These are phyloP conservation scores for Penicillium sp. DNA, from an alignment of 2,329 filamentous ascomycete species.

Conservation along the genomic window DNA sequence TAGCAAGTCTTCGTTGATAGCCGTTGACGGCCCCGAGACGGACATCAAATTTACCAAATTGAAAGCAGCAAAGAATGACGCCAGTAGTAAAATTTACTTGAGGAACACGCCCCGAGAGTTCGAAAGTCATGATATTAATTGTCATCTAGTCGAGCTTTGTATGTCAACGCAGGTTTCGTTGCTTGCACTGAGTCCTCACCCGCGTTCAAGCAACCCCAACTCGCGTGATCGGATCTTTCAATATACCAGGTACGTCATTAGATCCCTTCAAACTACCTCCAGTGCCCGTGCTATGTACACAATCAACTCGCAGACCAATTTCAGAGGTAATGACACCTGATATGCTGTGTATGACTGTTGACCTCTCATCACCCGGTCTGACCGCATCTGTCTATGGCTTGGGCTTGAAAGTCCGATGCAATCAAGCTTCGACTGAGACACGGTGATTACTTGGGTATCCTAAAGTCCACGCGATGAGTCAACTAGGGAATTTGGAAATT, in stretches of 20 bases:
- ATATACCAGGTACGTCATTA: neutral
- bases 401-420: neutral
- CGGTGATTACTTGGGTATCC: conserved; percentile 1
- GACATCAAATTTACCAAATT: neutral
- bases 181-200: neutral
- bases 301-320: neutral
- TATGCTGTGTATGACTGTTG: conserved; percentile 8
- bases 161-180: neutral
- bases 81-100: neutral
- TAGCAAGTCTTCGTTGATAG: neutral
- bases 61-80: neutral
- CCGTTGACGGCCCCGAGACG: neutral
- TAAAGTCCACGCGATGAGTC: conserved; percentile 7
- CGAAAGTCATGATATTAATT: neutral
- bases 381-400: neutral
- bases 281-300: neutral
- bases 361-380: neutral
- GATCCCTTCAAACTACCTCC: neutral
- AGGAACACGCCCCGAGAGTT: neutral
- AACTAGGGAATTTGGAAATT: conserved; percentile 4
- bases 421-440: conserved; percentile 8
- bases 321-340: neutral
- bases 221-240: conserved; percentile 10
- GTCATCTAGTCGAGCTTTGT: neutral
- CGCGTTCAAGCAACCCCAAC: neutral